phyloP scores from a whole-genome alignment of 1,284 basidiomycete species.

The Heterobasidion occidentale region DNA sequence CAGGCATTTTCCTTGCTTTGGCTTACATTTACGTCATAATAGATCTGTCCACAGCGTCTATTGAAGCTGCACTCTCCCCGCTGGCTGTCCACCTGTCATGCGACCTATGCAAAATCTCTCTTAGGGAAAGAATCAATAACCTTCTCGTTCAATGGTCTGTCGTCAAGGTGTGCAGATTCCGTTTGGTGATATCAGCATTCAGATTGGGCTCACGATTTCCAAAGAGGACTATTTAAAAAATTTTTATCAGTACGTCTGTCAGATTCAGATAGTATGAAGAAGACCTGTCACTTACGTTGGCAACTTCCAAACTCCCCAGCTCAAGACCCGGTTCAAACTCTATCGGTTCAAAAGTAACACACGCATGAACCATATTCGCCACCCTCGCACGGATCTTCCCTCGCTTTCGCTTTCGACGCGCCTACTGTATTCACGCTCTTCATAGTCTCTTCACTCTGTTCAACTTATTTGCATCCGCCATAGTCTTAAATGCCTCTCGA shows the following conservation, averaged over 20 bases:
- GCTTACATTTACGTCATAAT: not conserved
- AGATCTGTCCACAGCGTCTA: slow-evolving; percentile 27
- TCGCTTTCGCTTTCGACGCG: not conserved
- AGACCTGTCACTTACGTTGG: no score
- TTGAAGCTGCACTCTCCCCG: slow-evolving; percentile 26
- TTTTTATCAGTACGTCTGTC: not conserved
- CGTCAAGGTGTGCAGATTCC: slow-evolving; percentile 47
- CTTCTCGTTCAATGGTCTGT: slow-evolving; percentile 70
- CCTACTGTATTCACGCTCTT: not conserved
- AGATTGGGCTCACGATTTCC: not conserved
- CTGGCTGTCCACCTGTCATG: slow-evolving; percentile 25
- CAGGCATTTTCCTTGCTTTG: not conserved
- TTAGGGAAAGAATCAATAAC: slow-evolving; percentile 59
- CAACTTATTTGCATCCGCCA: no score
- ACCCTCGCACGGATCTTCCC: not conserved
- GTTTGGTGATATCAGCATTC: not conserved
- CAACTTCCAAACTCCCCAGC: no score
- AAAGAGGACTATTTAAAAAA: not conserved
- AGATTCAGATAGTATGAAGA: no score
- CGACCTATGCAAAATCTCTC: slow-evolving; percentile 47
- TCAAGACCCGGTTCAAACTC: no score
- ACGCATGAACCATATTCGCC: not conserved
- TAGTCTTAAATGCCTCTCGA: not conserved
- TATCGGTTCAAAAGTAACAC: not conserved
- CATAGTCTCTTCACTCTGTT: no score